Evolutionary conservation across 306 rosid species (phyloP), one percentile per base, ranked within the genome.

Genomic region (Gastrolobium villosum): DNA sequence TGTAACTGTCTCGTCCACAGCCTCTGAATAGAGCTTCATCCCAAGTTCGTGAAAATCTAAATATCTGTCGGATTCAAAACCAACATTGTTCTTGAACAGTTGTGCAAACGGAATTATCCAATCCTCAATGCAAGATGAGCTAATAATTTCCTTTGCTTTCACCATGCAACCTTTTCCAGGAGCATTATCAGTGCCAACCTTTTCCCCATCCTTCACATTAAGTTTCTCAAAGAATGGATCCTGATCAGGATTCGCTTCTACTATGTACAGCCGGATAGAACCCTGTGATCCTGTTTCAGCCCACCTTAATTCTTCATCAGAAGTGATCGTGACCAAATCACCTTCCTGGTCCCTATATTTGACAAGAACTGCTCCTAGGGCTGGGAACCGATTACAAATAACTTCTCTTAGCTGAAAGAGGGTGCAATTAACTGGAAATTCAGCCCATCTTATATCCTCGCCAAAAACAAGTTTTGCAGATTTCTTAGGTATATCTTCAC

Each of bases 341-440:
- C 92, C 97, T 87, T 94, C 99, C 46, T 80, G 87, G 76, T 94
- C 99, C 85, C 84, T 88, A 86, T 92, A 92, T 77, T 94, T 94
- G 72, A 92, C 88, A 80, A 90, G 92, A 84, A 90, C 84, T 31
- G 97, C 91, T 75, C 81, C 81, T 10, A 82, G 82, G 79, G 86
- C 65, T 7, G 97, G 93, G 81, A 94, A 94, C 31, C 93, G 87
- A n/a, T 91, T 85, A 26, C 41, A 50, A 52, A 89, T 79, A 68
- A 86, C 87, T 86, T 88, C 92, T 76, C 97, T 90, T 7, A 94
- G 87, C 69, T 89, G 87, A 63, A 89, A 79, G 82, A 94, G 87
- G 76, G 88, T 89, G 88, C 97, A 94, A 76, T 90, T 85, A 61
- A 65, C 64, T 9, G 97, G 97, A 66, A 94, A 50, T 45, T 89